Conservation (phyloP, 2,329 filamentous ascomycete species). For the Colletotrichum destructivum region DNA sequence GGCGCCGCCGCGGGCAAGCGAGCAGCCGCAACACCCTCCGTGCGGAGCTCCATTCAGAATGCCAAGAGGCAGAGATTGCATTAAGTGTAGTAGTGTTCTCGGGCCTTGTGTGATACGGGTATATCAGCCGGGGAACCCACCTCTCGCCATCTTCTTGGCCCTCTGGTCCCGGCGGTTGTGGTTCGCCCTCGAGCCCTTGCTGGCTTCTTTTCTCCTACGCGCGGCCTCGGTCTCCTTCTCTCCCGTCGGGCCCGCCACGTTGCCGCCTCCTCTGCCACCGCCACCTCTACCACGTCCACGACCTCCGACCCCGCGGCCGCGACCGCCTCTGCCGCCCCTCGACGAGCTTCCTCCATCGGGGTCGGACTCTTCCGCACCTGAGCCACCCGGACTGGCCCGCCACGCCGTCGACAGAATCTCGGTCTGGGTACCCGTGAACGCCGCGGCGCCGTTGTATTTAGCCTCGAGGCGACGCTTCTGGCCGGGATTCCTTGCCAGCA, state of each 20-base stretch:
- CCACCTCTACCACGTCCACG: conserved; percentile 63
- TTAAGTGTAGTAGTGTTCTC: conserved; percentile 29
- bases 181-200: conserved; percentile 86
- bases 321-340: conserved; percentile 62
- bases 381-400: conserved; percentile 66
- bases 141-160: conserved; percentile 76
- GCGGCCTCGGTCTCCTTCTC: conserved; percentile 82
- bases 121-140: conserved; percentile 54
- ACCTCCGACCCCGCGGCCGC: conserved; percentile 61
- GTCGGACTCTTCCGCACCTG: conserved; percentile 71
- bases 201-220: conserved; percentile 83
- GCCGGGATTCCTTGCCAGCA: conserved; percentile 82
- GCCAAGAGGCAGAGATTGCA: conserved; percentile 47
- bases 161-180: conserved; percentile 85
- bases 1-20: conserved; percentile 14
- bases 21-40: conserved; percentile 33
- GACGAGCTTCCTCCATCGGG: conserved; percentile 59
- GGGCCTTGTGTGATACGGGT: not conserved
- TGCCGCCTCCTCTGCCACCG: conserved; percentile 67
- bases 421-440: conserved; percentile 77
- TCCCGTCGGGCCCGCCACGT: conserved; percentile 74
- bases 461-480: conserved; percentile 79
- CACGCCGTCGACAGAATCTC: conserved; percentile 78
- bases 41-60: conserved; percentile 43
- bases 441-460: conserved; percentile 66